Percentiles rank a stretch among this genome's conserved stretches.
phyloP scores from a whole-genome alignment of 768 basidiomycete genomes.

The Calocera viscosa region DNA sequence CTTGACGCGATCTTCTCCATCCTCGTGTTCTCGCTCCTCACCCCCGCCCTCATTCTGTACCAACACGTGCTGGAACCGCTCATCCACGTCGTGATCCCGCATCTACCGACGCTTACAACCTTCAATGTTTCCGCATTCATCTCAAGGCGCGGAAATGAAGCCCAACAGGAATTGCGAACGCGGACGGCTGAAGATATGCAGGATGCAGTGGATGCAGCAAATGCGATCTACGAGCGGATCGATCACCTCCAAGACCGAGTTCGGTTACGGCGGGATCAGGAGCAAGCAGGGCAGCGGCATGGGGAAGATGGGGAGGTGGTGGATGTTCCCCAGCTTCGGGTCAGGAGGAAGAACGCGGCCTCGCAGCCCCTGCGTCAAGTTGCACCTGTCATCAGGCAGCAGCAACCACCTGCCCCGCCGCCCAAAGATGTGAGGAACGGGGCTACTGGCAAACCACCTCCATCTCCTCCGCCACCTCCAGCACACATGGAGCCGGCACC shows the following conservation, averaged over 20 bases:
- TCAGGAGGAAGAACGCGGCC: constrained; percentile 20
- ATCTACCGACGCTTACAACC: neutral
- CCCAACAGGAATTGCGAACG: neutral
- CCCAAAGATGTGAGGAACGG: neutral
- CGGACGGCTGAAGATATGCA: neutral
- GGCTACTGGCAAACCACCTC: neutral
- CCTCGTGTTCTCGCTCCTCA: constrained; percentile 31
- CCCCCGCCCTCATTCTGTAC: constrained; percentile 14
- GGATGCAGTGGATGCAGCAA: constrained; percentile 11
- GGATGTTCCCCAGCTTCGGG: constrained; percentile 16
- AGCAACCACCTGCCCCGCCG: neutral
- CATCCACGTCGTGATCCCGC: neutral
- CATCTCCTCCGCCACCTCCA: neutral
- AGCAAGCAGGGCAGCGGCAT: neutral
- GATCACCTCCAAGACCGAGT: constrained; percentile 15
- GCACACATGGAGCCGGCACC: neutral
- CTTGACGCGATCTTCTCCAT: constrained; percentile 47
- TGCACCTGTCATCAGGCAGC: neutral
- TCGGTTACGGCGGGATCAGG: neutral
- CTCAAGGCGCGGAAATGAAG: neutral
- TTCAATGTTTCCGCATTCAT: neutral
- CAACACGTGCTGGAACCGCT: neutral
- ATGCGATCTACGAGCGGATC: constrained; percentile 11
- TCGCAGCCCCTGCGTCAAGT: neutral
- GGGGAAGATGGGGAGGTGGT: neutral